Evolutionary conservation across 164 flowering plant species (phyloP), one percentile per base, ranked within the genome.

Genomic region (Magnolia officinalis): DNA sequence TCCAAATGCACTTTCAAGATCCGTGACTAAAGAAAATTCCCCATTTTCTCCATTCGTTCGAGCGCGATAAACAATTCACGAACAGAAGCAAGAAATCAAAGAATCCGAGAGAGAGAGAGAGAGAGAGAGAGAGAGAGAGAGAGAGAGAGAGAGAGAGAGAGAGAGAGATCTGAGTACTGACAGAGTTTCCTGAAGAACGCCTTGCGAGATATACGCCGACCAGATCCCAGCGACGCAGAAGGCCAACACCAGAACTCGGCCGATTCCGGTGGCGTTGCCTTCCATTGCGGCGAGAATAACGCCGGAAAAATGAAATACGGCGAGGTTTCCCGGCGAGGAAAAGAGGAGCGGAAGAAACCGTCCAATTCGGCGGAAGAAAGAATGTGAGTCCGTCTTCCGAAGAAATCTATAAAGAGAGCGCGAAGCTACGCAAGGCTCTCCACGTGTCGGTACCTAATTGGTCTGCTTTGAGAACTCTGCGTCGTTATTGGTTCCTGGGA

Each of bases 151-250:
- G n/a, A 21, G 5, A 14, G 66, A 21, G 7, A 77, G 45, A 49
- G 7, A 19, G 16, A 23, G n/a, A 61, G 58, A 23, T 50, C 19
- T 9, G 11, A 72, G 18, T 5, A 78, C 91, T 83, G 84, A 95
- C 98, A 95, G 75, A 65, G 92, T 89, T 80, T 95, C 98, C 63
- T 93, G 99, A 65, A 95, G 94, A 78, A 93, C 81, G 37, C 99
- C 99, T 86, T 95, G 99, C 21, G 89, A 91, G 20, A 96, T 96
- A 74, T 96, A 96, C 71, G 99, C 97, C 18, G 94, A 76, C 98
- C 99, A 96, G 59, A 96, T 96, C 23, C 99, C 99, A 74, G 91
- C 92, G 21, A 96, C 89, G 83, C 98, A 96, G 77, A 92, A 89
- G 23, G 81, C 83, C 80, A 93, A 79, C 24, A 93, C 79, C 61